These are phyloP conservation scores for Oryza officinalis DNA, from an alignment of 176 grass and related monocot genomes.

Conservation along the genomic window DNA sequence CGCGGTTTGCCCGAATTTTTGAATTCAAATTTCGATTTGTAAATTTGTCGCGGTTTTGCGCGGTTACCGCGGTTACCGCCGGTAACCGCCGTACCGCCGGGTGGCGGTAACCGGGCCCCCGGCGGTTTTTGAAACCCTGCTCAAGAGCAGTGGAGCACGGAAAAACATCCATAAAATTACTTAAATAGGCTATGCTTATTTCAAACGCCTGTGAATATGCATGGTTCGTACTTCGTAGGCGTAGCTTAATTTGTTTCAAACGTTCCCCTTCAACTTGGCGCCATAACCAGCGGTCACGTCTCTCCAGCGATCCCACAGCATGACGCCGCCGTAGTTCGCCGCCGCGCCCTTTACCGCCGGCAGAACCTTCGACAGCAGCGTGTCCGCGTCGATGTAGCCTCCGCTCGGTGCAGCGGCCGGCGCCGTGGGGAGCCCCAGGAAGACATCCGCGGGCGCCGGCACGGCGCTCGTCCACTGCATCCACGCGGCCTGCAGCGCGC, in stretches of 20 bases:
- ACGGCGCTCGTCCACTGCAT: slow-evolving; percentile 21
- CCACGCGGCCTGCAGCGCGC: slow-evolving; percentile 23
- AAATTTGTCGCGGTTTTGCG: too few relatives aligned
- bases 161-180: not conserved
- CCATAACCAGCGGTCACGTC: too few relatives aligned
- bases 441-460: slow-evolving; percentile 14
- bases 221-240: not conserved
- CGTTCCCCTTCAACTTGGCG: too few relatives aligned
- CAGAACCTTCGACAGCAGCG: not conserved
- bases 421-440: not conserved
- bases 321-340: slow-evolving; percentile 37
- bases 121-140: too few relatives aligned
- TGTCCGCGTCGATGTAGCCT: not conserved
- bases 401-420: not conserved
- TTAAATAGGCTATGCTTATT: not conserved
- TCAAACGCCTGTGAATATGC: not conserved
- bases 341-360: not conserved
- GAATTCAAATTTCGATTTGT: too few relatives aligned
- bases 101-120: too few relatives aligned
- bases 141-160: too few relatives aligned
- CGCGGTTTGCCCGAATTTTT: too few relatives aligned
- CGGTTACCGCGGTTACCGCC: too few relatives aligned
- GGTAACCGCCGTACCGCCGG: too few relatives aligned
- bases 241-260: too few relatives aligned
- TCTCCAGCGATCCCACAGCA: slow-evolving; percentile 9